Evolutionary conservation across 2,329 filamentous ascomycete genomes (phyloP).

Genomic region (Diaporthe sp.): DNA sequence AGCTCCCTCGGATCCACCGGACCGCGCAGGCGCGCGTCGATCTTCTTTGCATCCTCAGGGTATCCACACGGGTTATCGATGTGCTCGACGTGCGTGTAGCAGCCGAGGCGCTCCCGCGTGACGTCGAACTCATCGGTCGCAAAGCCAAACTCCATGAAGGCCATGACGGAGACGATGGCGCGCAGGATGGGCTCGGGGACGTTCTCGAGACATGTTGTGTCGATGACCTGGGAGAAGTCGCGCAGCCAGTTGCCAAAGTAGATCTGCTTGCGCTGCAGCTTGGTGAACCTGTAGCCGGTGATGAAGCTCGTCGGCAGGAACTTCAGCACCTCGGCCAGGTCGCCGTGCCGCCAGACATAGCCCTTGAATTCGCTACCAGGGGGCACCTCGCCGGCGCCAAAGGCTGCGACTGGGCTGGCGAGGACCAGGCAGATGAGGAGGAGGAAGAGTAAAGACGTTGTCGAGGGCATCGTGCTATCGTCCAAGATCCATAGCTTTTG

Average conservation of each 20-base stretch:
- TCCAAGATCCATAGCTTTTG: constrained; percentile 3
- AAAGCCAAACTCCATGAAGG: constrained; percentile 67
- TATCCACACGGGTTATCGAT: constrained; percentile 58
- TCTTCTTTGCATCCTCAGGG: constrained; percentile 41
- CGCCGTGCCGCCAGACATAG: constrained; percentile 53
- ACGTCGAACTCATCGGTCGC: constrained; percentile 67
- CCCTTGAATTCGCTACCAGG: constrained; percentile 51
- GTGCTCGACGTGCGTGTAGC: constrained; percentile 62
- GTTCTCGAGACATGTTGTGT: constrained; percentile 62
- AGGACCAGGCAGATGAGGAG: constrained; percentile 38
- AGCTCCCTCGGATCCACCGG: constrained; percentile 44
- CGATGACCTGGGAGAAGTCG: constrained; percentile 65
- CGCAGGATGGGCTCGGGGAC: constrained; percentile 64
- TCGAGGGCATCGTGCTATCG: constrained; percentile 29
- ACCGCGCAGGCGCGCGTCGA: constrained; percentile 43
- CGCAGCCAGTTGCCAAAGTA: constrained; percentile 46
- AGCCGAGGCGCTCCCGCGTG: constrained; percentile 60
- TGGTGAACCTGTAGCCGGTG: constrained; percentile 50
- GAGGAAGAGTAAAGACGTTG: constrained; percentile 5
- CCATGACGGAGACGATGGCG: constrained; percentile 64
- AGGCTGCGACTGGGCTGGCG: constrained; percentile 45
- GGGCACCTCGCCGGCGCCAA: constrained; percentile 52
- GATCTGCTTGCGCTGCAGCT: constrained; percentile 50
- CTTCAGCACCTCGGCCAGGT: constrained; percentile 51
- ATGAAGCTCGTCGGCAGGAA: constrained; percentile 50